These are phyloP conservation scores for Diplodia intermedia DNA, from an alignment of 2,329 filamentous ascomycete species.

Conservation along the genomic window DNA sequence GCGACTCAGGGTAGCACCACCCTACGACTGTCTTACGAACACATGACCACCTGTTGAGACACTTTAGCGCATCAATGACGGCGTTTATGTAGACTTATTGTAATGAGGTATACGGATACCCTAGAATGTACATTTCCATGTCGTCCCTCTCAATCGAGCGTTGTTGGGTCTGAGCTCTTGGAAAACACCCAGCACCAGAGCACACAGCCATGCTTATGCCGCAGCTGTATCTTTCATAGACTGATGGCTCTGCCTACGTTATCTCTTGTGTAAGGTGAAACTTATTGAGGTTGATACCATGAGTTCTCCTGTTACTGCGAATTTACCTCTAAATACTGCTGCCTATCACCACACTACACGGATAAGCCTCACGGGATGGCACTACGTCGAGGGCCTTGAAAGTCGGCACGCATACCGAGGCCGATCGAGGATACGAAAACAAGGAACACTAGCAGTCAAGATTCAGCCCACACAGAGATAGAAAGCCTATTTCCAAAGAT, in stretches of 20 bases:
- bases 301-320: no score
- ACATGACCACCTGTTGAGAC: slow-evolving; percentile 2
- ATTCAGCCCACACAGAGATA: no score
- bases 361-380: no score
- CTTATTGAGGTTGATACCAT: no score
- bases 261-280: no score
- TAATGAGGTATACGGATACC: slow-evolving; percentile 18
- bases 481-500: no score
- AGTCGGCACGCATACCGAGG: no score
- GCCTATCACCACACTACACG: no score
- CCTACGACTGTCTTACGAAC: slow-evolving; percentile 12
- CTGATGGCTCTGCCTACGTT: not conserved
- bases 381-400: no score
- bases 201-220: not conserved
- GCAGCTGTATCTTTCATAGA: not conserved
- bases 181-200: not conserved
- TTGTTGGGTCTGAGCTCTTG: not conserved
- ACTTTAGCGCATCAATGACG: slow-evolving; percentile 19
- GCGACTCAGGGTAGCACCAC: not conserved
- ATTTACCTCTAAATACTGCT: no score
- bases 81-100: slow-evolving; percentile 10
- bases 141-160: not conserved
- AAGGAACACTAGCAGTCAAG: no score
- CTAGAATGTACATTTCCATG: slow-evolving; percentile 11
- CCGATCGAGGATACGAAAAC: no score